These are phyloP conservation scores for Didymella pinodella DNA, from an alignment of 2,329 filamentous ascomycete genomes.

Conservation along the genomic window DNA sequence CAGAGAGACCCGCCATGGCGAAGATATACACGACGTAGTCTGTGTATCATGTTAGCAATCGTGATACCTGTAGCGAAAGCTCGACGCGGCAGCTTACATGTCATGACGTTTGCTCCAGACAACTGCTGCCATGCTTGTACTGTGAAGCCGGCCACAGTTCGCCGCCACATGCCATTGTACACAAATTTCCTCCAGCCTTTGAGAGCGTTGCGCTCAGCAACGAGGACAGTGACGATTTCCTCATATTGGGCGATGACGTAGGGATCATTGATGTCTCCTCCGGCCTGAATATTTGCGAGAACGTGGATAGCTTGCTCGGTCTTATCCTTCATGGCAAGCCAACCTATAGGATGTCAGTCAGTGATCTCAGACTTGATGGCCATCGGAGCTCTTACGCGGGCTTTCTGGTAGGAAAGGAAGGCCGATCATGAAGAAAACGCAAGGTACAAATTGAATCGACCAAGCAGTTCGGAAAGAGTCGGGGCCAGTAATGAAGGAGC, in stretches of 20 bases:
- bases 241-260: slow-evolving; percentile 60
- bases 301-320: slow-evolving; percentile 56
- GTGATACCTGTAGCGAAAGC: background rate
- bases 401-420: slow-evolving; percentile 58
- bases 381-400: slow-evolving; percentile 44
- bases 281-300: slow-evolving; percentile 57
- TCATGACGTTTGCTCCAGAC: slow-evolving; percentile 51
- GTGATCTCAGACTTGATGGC: background rate
- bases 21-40: slow-evolving; percentile 68
- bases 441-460: slow-evolving; percentile 58
- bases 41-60: slow-evolving; percentile 32
- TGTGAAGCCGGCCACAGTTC: slow-evolving; percentile 63
- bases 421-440: slow-evolving; percentile 54
- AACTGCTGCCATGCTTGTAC: slow-evolving; percentile 66
- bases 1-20: slow-evolving; percentile 64
- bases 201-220: slow-evolving; percentile 51
- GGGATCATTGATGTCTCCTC: slow-evolving; percentile 56
- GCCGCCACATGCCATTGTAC: slow-evolving; percentile 66
- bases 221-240: slow-evolving; percentile 55
- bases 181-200: slow-evolving; percentile 56
- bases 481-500: slow-evolving; percentile 51
- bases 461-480: slow-evolving; percentile 57
- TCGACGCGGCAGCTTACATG: slow-evolving; percentile 6
- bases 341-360: slow-evolving; percentile 26
- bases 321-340: slow-evolving; percentile 59